These are phyloP conservation scores for Anthostomella pinea DNA, from an alignment of 2,329 filamentous ascomycete species.

Conservation along the genomic window DNA sequence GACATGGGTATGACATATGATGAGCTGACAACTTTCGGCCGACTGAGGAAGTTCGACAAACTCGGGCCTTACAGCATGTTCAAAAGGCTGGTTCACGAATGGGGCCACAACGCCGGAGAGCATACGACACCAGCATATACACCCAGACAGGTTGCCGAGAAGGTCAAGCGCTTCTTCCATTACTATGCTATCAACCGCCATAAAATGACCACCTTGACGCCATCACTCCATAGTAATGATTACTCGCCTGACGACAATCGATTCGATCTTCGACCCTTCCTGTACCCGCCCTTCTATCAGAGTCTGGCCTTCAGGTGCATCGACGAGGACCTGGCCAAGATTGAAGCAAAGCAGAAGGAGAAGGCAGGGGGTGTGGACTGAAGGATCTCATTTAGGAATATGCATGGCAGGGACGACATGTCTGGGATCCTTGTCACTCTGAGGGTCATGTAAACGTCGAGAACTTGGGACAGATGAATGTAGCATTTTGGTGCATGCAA, in stretches of 20 bases:
- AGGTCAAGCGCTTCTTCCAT: constrained; percentile 44
- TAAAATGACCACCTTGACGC: constrained; percentile 63
- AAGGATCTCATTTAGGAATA: too few relatives aligned
- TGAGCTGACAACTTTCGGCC: constrained; percentile 40
- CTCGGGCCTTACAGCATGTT: constrained; percentile 48
- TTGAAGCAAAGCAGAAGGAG: constrained; percentile 25
- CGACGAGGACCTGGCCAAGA: constrained; percentile 34
- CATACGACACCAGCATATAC: constrained; percentile 31
- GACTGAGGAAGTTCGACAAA: constrained; percentile 44
- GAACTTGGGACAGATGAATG: too few relatives aligned
- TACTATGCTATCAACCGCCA: constrained; percentile 64
- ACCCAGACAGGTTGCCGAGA: constrained; percentile 45
- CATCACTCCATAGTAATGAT: too few relatives aligned
- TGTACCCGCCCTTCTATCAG: constrained; percentile 36
- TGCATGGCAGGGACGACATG: too few relatives aligned
- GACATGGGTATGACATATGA: constrained; percentile 51
- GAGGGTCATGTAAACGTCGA: too few relatives aligned
- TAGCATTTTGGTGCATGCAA: too few relatives aligned
- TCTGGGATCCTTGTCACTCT: too few relatives aligned
- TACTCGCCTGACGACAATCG: constrained; percentile 43
- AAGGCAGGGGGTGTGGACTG: neutral
- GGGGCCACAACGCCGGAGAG: constrained; percentile 36
- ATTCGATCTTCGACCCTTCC: constrained; percentile 38
- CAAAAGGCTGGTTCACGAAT: constrained; percentile 44
- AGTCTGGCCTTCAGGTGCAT: constrained; percentile 39